A percentile compares a stretch with the other conserved stretches of the same genome.
Evolutionary conservation across 2,329 filamentous ascomycete genomes (phyloP).

Genomic region (Trichothecium roseum): DNA sequence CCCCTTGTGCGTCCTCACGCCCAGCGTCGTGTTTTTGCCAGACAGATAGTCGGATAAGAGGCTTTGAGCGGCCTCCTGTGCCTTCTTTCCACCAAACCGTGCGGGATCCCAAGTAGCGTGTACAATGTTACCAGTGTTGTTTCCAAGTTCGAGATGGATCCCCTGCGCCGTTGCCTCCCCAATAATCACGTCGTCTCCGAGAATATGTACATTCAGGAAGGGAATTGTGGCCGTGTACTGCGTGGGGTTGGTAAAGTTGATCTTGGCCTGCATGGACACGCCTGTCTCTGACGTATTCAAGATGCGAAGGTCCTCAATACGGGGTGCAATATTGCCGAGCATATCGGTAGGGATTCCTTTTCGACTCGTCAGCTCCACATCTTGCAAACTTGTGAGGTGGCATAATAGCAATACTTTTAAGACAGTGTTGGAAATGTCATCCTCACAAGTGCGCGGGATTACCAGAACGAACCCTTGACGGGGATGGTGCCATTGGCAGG

Average conservation of each 20-base stretch:
- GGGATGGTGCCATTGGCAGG: slow-evolving; percentile 79
- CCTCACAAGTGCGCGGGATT: slow-evolving; percentile 16
- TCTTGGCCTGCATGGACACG: slow-evolving; percentile 56
- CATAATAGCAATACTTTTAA: slow-evolving; percentile 19
- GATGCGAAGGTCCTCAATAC: slow-evolving; percentile 62
- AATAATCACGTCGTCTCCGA: slow-evolving; percentile 62
- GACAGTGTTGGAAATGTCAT: slow-evolving; percentile 10
- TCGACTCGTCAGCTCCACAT: slow-evolving; percentile 20
- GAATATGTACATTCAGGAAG: slow-evolving; percentile 64
- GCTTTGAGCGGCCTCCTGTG: slow-evolving; percentile 53
- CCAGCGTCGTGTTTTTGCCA: slow-evolving; percentile 74
- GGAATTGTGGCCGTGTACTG: slow-evolving; percentile 77
- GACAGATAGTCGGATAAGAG: slow-evolving; percentile 81
- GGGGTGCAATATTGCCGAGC: slow-evolving; percentile 41
- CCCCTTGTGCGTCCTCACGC: slow-evolving; percentile 57
- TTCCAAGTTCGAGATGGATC: slow-evolving; percentile 53
- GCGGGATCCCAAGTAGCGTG: slow-evolving; percentile 66
- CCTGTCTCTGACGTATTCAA: slow-evolving; percentile 61
- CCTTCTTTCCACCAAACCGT: slow-evolving; percentile 44
- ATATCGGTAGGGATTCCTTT: slow-evolving; percentile 49
- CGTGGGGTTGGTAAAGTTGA: slow-evolving; percentile 88
- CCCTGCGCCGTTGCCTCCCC: slow-evolving; percentile 63
- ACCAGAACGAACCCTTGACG: slow-evolving; percentile 62
- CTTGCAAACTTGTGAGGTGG: slow-evolving; percentile 11
- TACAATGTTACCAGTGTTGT: slow-evolving; percentile 60